Evolutionary conservation across 208 protist genomes (phyloP).

Genomic region (Borovskyia barvae): DNA sequence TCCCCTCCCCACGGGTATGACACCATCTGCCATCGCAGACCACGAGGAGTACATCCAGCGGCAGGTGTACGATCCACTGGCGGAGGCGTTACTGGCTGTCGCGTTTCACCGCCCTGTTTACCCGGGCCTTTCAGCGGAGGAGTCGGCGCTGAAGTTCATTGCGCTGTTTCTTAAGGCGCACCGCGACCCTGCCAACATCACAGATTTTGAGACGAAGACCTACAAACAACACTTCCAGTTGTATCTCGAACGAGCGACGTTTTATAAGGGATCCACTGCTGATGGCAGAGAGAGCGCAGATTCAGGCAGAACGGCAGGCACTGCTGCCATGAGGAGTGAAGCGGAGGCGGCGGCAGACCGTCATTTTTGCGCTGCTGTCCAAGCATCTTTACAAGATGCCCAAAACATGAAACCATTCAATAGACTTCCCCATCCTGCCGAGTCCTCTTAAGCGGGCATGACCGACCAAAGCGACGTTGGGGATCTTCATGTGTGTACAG

Average conservation of each 20-base stretch:
- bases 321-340: no score
- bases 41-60: slow-evolving; percentile 83
- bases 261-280: slow-evolving; percentile 32
- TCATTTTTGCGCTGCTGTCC: slow-evolving; percentile 9
- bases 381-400: background rate
- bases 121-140: slow-evolving; percentile 75
- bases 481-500: no score
- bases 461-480: no score
- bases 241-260: slow-evolving; percentile 55
- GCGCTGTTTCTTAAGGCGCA: slow-evolving; percentile 89
- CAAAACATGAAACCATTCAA: slow-evolving; percentile 12
- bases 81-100: slow-evolving; percentile 76
- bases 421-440: slow-evolving; percentile 7
- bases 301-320: no score
- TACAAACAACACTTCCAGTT: slow-evolving; percentile 63
- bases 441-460: no score
- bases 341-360: background rate
- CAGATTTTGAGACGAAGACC: slow-evolving; percentile 53
- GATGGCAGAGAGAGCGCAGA: background rate
- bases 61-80: slow-evolving; percentile 82
- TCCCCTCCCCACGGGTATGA: slow-evolving; percentile 43
- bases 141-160: slow-evolving; percentile 88
- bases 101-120: slow-evolving; percentile 69
- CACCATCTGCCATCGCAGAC: slow-evolving; percentile 13
- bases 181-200: slow-evolving; percentile 56